phyloP scores from a whole-genome alignment of 176 grass and related monocot species.

The Coix lacrymajobi region DNA sequence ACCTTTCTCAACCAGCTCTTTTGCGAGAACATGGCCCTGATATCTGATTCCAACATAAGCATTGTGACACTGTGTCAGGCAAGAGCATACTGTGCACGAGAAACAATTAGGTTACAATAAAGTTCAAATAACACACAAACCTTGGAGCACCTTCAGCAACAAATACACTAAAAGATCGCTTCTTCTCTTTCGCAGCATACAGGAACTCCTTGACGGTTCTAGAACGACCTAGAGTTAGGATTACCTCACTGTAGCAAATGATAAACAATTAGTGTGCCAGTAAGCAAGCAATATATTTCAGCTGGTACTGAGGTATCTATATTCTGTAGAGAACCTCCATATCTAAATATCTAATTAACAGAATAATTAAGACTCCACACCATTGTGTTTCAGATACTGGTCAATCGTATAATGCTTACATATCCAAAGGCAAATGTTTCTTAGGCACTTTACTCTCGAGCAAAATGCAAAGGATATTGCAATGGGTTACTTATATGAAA shows the following conservation, averaged over 20 bases:
- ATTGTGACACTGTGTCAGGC: background rate
- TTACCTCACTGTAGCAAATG: constrained; percentile 71
- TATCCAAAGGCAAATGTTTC: background rate
- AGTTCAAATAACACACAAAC: constrained; percentile 38
- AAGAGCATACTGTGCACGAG: background rate
- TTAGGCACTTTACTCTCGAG: background rate
- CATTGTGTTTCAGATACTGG: background rate
- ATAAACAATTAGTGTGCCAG: constrained; percentile 11
- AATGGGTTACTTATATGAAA: background rate
- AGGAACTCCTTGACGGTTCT: constrained; percentile 94
- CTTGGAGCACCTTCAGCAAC: constrained; percentile 93
- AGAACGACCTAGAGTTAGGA: constrained; percentile 87
- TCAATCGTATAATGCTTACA: background rate
- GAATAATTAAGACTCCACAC: background rate
- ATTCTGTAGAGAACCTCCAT: background rate
- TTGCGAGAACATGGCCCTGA: constrained; percentile 90
- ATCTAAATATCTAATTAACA: background rate
- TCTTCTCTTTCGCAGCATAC: constrained; percentile 87
- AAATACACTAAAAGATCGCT: constrained; percentile 88
- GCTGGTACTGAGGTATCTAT: background rate
- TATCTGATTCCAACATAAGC: constrained; percentile 52
- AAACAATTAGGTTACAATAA: background rate
- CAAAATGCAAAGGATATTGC: background rate
- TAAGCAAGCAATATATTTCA: background rate
- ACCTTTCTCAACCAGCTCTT: constrained; percentile 79